phyloP scores from a whole-genome alignment of 75 land plant species.

The Larix kaempferi region DNA sequence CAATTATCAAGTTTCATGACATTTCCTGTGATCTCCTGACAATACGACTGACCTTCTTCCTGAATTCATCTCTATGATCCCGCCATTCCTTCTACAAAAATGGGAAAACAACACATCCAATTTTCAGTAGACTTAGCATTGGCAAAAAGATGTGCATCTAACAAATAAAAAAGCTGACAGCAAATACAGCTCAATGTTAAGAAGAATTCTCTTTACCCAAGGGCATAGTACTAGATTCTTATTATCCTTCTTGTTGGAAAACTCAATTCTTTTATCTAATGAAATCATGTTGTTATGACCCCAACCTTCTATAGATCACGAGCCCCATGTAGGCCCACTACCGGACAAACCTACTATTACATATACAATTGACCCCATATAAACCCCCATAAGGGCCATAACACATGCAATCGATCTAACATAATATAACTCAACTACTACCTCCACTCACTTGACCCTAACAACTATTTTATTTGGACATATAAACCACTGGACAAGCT shows the following conservation, averaged over 20 bases:
- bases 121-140: neutral
- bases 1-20: neutral
- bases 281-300: too few species aligned
- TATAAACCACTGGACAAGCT: neutral
- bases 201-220: neutral
- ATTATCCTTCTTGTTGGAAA: neutral
- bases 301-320: too few species aligned
- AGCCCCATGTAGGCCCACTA: too few species aligned
- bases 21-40: conserved; percentile 21
- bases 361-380: too few species aligned
- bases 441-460: neutral
- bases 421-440: neutral
- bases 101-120: neutral
- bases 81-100: conserved; percentile 17
- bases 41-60: conserved; percentile 17
- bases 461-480: neutral
- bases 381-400: too few species aligned
- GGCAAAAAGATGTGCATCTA: neutral
- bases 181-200: neutral
- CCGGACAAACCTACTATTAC: too few species aligned
- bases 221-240: neutral
- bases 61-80: conserved; percentile 17
- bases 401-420: neutral
- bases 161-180: neutral
- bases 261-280: neutral